These are phyloP conservation scores for Edaphochlamys debaryana DNA, from an alignment of 139 green algal species.

Conservation along the genomic window DNA sequence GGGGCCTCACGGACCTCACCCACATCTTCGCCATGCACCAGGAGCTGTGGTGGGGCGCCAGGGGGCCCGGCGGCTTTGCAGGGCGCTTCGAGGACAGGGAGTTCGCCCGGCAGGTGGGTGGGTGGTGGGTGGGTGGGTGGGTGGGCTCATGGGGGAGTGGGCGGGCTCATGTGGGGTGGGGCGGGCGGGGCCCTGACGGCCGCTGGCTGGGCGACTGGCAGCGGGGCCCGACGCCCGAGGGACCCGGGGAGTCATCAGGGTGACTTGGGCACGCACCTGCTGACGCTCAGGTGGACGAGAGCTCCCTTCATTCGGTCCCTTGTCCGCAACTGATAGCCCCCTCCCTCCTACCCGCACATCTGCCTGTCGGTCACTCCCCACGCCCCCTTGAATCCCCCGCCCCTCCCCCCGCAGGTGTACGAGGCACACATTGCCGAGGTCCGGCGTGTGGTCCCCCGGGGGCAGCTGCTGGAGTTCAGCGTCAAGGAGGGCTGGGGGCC, in stretches of 20 bases:
- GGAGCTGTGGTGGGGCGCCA: constrained; percentile 21
- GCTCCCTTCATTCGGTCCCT: background rate
- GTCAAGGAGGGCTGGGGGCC: no score
- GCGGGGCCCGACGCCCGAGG: no score
- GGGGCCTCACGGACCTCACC: background rate
- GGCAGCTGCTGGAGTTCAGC: no score
- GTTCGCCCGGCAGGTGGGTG: constrained; percentile 28
- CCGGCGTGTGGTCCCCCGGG: background rate
- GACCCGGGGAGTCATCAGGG: no score
- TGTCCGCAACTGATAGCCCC: background rate
- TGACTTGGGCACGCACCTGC: no score
- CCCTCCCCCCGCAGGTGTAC: background rate
- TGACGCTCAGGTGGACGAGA: no score
- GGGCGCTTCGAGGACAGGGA: constrained; percentile 18
- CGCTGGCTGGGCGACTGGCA: no score
- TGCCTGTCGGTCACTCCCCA: background rate
- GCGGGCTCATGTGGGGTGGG: no score
- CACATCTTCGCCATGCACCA: background rate
- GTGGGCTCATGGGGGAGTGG: no score
- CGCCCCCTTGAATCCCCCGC: background rate
- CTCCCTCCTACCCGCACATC: no score
- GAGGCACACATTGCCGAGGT: constrained; percentile 15
- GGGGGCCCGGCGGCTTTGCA: constrained; percentile 6
- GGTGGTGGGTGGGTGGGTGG: no score
- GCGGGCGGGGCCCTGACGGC: no score